These are phyloP conservation scores for Verticillium nonalfalfae DNA, from an alignment of 2,329 filamentous ascomycete species.

Conservation along the genomic window DNA sequence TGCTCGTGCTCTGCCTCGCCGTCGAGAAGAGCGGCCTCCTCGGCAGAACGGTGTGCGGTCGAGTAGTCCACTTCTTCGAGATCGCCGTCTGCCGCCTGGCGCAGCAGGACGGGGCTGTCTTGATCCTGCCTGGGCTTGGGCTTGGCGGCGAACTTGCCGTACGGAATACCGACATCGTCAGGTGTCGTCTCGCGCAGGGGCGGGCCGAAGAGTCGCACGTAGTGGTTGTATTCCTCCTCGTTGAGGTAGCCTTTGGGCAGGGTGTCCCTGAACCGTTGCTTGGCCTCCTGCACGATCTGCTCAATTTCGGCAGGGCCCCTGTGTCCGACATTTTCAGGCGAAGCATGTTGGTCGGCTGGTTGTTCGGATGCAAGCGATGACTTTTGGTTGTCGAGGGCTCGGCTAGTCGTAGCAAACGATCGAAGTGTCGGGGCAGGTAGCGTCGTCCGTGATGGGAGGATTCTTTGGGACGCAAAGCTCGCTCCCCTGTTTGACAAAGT, in stretches of 20 bases:
- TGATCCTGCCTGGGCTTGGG: constrained; percentile 3
- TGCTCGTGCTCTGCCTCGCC: constrained; percentile 26
- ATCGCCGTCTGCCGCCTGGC: constrained; percentile 47
- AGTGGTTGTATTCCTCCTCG: constrained; percentile 65
- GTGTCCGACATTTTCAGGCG: constrained; percentile 2
- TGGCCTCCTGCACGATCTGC: constrained; percentile 60
- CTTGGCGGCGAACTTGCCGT: constrained; percentile 19
- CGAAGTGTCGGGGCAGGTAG: constrained; percentile 4
- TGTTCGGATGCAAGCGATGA: background rate
- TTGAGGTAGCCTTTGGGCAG: constrained; percentile 67
- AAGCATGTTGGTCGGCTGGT: constrained; percentile 5
- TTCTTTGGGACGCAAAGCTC: constrained; percentile 2
- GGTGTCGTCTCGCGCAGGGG: constrained; percentile 57
- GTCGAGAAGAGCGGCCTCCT: constrained; percentile 35
- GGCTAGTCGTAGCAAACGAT: background rate
- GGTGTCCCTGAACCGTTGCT: constrained; percentile 69
- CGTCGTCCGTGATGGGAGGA: background rate
- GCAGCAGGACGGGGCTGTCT: constrained; percentile 35
- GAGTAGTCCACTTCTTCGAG: constrained; percentile 56
- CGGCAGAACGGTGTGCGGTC: constrained; percentile 9
- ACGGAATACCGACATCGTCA: constrained; percentile 50
- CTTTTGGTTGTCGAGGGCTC: background rate
- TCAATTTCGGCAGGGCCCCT: constrained; percentile 39
- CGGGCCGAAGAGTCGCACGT: constrained; percentile 74
- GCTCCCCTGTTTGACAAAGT: background rate